A percentile compares a stretch with the other conserved stretches of the same genome.
Conservation (phyloP, 257 asterid species). For the Solanum chilense region DNA sequence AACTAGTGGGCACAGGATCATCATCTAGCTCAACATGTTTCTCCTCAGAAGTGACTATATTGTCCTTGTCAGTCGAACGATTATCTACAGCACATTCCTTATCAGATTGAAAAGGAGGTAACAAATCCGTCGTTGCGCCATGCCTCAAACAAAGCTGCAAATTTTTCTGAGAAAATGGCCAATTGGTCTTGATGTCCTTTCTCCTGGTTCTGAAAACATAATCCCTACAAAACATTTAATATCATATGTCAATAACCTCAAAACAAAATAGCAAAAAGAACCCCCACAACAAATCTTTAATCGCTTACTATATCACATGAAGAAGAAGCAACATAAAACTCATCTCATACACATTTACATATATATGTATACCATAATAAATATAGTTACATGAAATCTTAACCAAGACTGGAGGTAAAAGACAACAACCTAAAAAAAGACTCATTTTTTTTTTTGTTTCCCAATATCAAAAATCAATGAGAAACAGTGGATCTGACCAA, state of each 20-base stretch:
- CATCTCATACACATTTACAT: background rate
- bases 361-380: background rate
- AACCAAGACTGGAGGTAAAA: conserved; percentile 9
- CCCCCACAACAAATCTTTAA: background rate
- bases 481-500: conserved; percentile 28
- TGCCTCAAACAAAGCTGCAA: conserved; percentile 70
- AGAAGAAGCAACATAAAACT: background rate
- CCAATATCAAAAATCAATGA: conserved; percentile 2
- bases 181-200: conserved; percentile 58
- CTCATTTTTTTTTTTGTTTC: background rate
- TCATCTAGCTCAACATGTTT: conserved; percentile 11
- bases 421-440: conserved; percentile 1
- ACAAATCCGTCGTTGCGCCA: conserved; percentile 51
- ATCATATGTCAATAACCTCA: conserved; percentile 6
- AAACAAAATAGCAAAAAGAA: background rate
- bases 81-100: conserved; percentile 19
- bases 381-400: conserved; percentile 39
- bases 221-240: conserved; percentile 42
- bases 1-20: conserved; percentile 8
- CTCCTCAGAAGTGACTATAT: conserved; percentile 16
- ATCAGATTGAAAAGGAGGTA: conserved; percentile 77
- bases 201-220: conserved; percentile 55
- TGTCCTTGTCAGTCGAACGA: conserved; percentile 2
- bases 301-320: background rate
- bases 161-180: conserved; percentile 85